Conservation (phyloP, 1,139 yeast genomes). For the Saccharomyces hybrid region DNA sequence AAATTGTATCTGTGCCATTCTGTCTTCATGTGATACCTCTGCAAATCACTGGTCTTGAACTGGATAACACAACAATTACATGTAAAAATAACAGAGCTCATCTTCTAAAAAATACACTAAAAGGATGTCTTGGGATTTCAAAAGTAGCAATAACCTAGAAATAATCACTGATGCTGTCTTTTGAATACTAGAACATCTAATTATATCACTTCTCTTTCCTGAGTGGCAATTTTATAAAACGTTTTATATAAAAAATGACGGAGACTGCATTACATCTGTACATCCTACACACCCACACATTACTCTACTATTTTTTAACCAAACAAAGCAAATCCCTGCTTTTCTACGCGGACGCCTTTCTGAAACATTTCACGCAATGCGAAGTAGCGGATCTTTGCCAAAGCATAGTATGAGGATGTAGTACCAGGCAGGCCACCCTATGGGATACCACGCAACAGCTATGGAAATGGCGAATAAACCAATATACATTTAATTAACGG, state of each 20-base stretch:
- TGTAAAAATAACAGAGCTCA: conserved; percentile 39
- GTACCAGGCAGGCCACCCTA: not conserved
- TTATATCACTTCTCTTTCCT: too few species aligned
- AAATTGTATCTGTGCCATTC: conserved; percentile 94
- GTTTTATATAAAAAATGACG: too few species aligned
- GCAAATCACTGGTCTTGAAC: conserved; percentile 71
- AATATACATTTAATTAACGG: not conserved
- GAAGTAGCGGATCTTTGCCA: not conserved
- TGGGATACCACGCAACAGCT: not conserved
- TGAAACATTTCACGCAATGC: not conserved
- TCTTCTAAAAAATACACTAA: not conserved
- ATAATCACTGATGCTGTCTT: not conserved
- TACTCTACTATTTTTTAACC: not conserved
- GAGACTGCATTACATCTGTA: too few species aligned
- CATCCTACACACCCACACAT: not conserved
- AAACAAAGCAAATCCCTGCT: not conserved
- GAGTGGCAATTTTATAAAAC: not conserved
- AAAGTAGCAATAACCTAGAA: not conserved
- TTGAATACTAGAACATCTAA: not conserved
- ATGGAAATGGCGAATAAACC: not conserved
- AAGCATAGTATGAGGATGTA: not conserved
- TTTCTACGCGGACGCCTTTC: not conserved
- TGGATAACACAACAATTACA: conserved; percentile 79
- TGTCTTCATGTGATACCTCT: conserved; percentile 84
- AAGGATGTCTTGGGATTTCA: not conserved